Base-by-base conservation (phyloP, 345 rosid genomes). In the Microcos paniculata region DNA sequence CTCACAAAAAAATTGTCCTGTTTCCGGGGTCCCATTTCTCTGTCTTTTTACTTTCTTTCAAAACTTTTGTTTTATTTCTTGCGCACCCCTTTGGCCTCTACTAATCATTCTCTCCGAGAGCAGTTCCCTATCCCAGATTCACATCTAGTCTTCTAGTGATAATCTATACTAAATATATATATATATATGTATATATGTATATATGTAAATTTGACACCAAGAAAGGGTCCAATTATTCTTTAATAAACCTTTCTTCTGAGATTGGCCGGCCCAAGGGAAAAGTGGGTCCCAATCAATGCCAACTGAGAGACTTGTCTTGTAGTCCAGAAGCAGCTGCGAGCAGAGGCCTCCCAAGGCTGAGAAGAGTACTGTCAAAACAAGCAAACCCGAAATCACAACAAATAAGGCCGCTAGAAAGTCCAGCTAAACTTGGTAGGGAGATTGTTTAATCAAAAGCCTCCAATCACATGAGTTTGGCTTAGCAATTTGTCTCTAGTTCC, bases 181-280 rank as follows among this genome's bases (percentile, higher is more conserved):
- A n/a, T n/a, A n/a, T n/a, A n/a, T n/a, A n/a, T n/a, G n/a, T n/a
- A n/a, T n/a, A n/a, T n/a, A n/a, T n/a, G n/a, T n/a, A n/a, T n/a
- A n/a, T n/a, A n/a, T n/a, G n/a, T n/a, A n/a, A n/a, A n/a, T n/a
- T n/a, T n/a, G n/a, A n/a, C n/a, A n/a, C 69, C 30, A 72, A 65
- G 73, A 62, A 56, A 56, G 61, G 62, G 30, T 49, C 57, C 40
- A 43, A 49, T 58, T 35, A 56, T 67, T 71, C 69, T 69, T 30
- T 66, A 65, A 23, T 24, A 35, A 71, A 46, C 65, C 2, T 7
- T 35, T 71, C 58, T 78, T 59, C 43, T 48, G 57, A 77, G 64
- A 35, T 58, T 79, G 84, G 87, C 83, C 92, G 84, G 88, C 87
- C 80, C 87, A 57, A 75, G 49, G 33, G 52, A 63, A 8, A 55